These are phyloP conservation scores for Geotrichum ghanense DNA, from an alignment of 805 yeast species.

Conservation along the genomic window DNA sequence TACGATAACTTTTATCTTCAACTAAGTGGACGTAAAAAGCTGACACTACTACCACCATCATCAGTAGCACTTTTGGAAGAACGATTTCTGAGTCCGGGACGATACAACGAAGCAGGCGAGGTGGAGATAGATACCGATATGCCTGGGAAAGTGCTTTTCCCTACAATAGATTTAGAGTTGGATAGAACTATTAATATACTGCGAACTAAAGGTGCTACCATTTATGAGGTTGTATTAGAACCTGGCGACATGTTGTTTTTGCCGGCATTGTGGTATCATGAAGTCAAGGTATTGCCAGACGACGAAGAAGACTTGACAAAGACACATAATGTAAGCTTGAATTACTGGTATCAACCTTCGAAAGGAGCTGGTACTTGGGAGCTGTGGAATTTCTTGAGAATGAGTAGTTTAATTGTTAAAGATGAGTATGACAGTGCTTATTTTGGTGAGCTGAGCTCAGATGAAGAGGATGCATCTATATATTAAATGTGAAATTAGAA, in stretches of 20 bases:
- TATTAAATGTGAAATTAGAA: too few species aligned
- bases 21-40: constrained; percentile 23
- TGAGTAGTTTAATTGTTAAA: constrained; percentile 11
- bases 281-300: constrained; percentile 18
- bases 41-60: constrained; percentile 27
- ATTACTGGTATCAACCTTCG: constrained; percentile 25
- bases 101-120: constrained; percentile 15
- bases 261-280: constrained; percentile 33
- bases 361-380: constrained; percentile 20
- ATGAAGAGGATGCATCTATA: too few species aligned
- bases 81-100: constrained; percentile 19
- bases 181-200: constrained; percentile 9
- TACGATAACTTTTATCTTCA: constrained; percentile 29
- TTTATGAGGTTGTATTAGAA: constrained; percentile 21
- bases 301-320: background rate
- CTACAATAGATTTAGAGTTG: constrained; percentile 24
- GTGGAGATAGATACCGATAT: background rate
- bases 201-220: constrained; percentile 10
- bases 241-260: constrained; percentile 29
- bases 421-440: too few species aligned
- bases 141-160: constrained; percentile 19
- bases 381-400: constrained; percentile 23
- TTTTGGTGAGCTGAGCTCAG: too few species aligned
- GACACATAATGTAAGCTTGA: constrained; percentile 19
- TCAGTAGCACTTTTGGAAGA: constrained; percentile 15